These are phyloP conservation scores for Pseudocercospora musae DNA, from an alignment of 2,329 filamentous ascomycete genomes.

Conservation along the genomic window DNA sequence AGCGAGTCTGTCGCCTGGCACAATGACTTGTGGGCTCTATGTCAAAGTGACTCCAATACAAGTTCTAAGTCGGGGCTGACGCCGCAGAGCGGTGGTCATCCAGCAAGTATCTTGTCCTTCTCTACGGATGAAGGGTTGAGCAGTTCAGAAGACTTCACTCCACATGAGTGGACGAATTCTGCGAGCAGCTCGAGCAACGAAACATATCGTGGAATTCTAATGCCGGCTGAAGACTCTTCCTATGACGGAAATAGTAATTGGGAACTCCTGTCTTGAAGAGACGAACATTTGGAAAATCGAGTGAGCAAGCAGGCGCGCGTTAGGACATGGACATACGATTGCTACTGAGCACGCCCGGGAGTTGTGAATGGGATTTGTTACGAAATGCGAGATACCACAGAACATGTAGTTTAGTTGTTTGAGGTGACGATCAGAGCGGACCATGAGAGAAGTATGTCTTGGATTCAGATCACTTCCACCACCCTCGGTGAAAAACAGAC, in stretches of 20 bases:
- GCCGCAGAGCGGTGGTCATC: constrained; percentile 12
- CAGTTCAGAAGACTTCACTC: constrained; percentile 23
- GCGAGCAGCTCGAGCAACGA: constrained; percentile 14
- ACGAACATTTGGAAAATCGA: neutral
- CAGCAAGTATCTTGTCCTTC: constrained; percentile 30
- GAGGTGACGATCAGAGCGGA: neutral
- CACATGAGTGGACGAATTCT: constrained; percentile 18
- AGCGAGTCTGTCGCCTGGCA: constrained; percentile 22
- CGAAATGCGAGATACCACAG: neutral
- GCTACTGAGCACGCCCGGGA: neutral
- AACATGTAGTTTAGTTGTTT: neutral
- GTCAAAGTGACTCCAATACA: constrained; percentile 27
- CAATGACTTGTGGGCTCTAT: constrained; percentile 33
- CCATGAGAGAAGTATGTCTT: neutral
- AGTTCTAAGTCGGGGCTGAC: constrained; percentile 16
- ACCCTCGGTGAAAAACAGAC: neutral
- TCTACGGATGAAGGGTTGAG: constrained; percentile 26
- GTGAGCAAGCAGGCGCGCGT: neutral
- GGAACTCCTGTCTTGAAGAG: constrained; percentile 17
- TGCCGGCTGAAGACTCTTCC: constrained; percentile 15
- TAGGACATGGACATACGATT: no score
- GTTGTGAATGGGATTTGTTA: neutral
- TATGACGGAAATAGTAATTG: constrained; percentile 41
- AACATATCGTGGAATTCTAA: constrained; percentile 22
- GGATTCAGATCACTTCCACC: neutral